Evolutionary conservation across 1,284 basidiomycete species (phyloP), one percentile per base, ranked within the genome.

Genomic region (Agroathelia rolfsii): DNA sequence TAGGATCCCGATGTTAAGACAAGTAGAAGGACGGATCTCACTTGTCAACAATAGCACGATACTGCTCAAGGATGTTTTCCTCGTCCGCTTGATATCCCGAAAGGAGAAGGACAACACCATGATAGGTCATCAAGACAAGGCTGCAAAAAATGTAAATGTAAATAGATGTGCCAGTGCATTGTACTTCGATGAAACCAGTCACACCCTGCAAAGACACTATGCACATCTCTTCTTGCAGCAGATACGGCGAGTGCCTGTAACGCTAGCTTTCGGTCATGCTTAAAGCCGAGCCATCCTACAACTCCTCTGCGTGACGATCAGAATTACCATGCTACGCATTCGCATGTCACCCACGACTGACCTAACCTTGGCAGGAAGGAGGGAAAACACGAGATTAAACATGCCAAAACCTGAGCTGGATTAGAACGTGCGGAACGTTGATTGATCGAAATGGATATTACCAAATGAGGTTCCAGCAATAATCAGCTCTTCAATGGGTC

Each of bases 51-150:
- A 84, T 72, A 3, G 62, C 62, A 13, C 59, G 58, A 45, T 81
- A 81, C 42, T 80, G 73, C 35, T 56, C 64, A 24, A 83, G 45
- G 6, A 80, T 74, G 34, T 69, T 65, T 24, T 60, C 58, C 47
- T 79, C 77, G 38, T 85, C 72, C 1, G 80, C 79, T 48, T 82
- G 81, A 44, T 74, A 86, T 3, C 82, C 81, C 6, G 76, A 60
- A 18, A 80, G 50, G 1, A 82, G 65, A 4, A 85, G 61, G 3
- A 84, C 70, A 30, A 76, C 65, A 19, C 82, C 77, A 35, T 81
- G 63, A 47, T 84, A 85, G 4, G 79, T 78, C 78, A 85, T 84
- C 6, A 86, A 55, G 0, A 78, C 67, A n/a, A 86, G 58, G n/a
- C 79, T 78, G 25, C 6, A 25, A 24, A 16, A 11, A n/a, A n/a